phyloP scores from a whole-genome alignment of 352 stramenopile genomes.

The Pythium dissimile region DNA sequence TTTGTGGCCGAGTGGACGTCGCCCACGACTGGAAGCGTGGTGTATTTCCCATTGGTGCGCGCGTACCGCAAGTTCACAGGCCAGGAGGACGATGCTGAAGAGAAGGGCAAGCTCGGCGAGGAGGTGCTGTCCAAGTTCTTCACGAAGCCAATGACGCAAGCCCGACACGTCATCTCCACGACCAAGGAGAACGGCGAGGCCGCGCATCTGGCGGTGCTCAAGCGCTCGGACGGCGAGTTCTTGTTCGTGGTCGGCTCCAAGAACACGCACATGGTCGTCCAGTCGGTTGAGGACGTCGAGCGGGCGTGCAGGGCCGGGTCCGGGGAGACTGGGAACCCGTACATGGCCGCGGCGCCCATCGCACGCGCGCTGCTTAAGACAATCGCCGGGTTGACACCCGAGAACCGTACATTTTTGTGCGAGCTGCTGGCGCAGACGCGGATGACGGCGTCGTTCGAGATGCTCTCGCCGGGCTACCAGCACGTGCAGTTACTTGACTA shows the following conservation, averaged over 20 bases:
- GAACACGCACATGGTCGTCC: conserved; percentile 70
- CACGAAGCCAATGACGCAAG: conserved; percentile 45
- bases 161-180: conserved; percentile 60
- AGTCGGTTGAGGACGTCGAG: conserved; percentile 48
- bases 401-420: conserved; percentile 46
- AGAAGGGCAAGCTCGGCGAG: conserved; percentile 19
- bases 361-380: conserved; percentile 42
- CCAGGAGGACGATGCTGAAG: conserved; percentile 73
- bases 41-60: conserved; percentile 58
- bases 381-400: conserved; percentile 29
- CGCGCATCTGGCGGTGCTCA: conserved; percentile 67
- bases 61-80: conserved; percentile 82
- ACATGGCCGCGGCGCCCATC: conserved; percentile 48
- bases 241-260: conserved; percentile 78
- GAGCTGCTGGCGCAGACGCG: conserved; percentile 78
- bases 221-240: conserved; percentile 57
- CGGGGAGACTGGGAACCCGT: conserved; percentile 35
- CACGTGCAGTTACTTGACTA: conserved; percentile 77
- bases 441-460: conserved; percentile 73
- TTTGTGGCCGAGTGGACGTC: conserved; percentile 52
- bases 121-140: conserved; percentile 74
- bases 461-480: conserved; percentile 67
- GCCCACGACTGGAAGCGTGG: not conserved
- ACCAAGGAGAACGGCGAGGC: conserved; percentile 81
- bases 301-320: conserved; percentile 19